These are phyloP conservation scores for Theileria orientalis DNA, from an alignment of 169 alveolate species.

Conservation along the genomic window DNA sequence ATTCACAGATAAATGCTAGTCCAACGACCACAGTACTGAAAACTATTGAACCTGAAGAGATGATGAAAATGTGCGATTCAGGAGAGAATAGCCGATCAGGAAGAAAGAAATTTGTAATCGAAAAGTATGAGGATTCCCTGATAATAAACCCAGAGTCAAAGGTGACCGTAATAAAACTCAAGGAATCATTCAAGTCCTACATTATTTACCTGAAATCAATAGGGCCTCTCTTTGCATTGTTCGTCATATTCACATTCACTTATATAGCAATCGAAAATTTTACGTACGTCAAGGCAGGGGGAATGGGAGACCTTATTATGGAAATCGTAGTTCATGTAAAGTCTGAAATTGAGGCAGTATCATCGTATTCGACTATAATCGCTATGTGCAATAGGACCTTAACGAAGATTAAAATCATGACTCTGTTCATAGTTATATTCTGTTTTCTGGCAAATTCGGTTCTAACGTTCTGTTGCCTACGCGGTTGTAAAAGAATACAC, in stretches of 20 bases:
- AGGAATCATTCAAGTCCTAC: conserved; percentile 26
- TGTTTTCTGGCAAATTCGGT: not conserved
- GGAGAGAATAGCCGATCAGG: not conserved
- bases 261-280: not conserved
- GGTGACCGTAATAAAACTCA: not conserved
- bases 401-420: not conserved
- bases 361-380: not conserved
- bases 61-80: not conserved
- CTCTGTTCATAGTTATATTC: not conserved
- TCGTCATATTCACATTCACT: not conserved
- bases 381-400: not conserved
- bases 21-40: not conserved
- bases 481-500: conserved; percentile 32
- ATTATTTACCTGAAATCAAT: conserved; percentile 17
- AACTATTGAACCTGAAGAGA: not conserved
- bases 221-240: not conserved
- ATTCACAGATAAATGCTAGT: too few species aligned
- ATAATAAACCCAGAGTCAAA: not conserved
- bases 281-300: conserved; percentile 1
- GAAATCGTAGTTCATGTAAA: not conserved
- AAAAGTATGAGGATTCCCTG: conserved; percentile 10
- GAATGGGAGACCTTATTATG: not conserved
- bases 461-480: conserved; percentile 13
- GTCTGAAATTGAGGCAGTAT: not conserved
- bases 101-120: not conserved